These are phyloP conservation scores for Fusarium dimerum DNA, from an alignment of 2,329 filamentous ascomycete genomes.

Conservation along the genomic window DNA sequence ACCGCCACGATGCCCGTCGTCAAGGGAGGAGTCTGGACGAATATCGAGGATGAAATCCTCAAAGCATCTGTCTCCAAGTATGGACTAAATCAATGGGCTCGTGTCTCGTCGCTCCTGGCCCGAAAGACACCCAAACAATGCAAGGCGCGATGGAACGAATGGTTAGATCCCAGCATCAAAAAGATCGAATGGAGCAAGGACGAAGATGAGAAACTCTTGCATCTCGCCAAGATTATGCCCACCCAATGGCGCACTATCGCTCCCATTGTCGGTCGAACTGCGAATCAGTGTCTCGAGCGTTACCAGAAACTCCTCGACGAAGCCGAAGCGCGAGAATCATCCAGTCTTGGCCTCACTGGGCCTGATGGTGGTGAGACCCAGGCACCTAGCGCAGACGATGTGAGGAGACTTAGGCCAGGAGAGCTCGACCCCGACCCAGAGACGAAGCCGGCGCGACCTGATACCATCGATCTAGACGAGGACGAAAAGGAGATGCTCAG, in stretches of 20 bases:
- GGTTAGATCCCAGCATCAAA: slow-evolving; percentile 95
- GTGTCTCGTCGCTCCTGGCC: slow-evolving; percentile 93
- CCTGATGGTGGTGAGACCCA: slow-evolving; percentile 83
- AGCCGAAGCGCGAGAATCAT: slow-evolving; percentile 85
- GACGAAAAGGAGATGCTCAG: slow-evolving; percentile 99
- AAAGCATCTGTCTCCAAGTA: slow-evolving; percentile 95
- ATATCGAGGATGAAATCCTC: slow-evolving; percentile 91
- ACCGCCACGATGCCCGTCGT: slow-evolving; percentile 64
- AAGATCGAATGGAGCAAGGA: slow-evolving; percentile 99
- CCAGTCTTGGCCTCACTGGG: slow-evolving; percentile 80
- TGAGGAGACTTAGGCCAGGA: slow-evolving; percentile 82
- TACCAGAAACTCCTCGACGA: slow-evolving; percentile 97
- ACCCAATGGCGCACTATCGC: slow-evolving; percentile 99
- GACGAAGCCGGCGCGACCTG: slow-evolving; percentile 90
- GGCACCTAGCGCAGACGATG: slow-evolving; percentile 90
- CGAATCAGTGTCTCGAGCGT: slow-evolving; percentile 94
- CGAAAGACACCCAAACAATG: slow-evolving; percentile 99
- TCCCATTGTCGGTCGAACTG: slow-evolving; percentile 92
- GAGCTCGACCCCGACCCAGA: slow-evolving; percentile 98
- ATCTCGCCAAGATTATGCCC: slow-evolving; percentile 97
- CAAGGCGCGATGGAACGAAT: slow-evolving; percentile 98
- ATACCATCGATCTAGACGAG: slow-evolving; percentile 97
- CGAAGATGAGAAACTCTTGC: slow-evolving; percentile 95
- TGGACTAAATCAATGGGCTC: slow-evolving; percentile 96
- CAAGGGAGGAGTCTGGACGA: slow-evolving; percentile 75